Percentiles rank a stretch among this genome's conserved stretches.
These are phyloP conservation scores for Ascocoryne sarcoides DNA, from an alignment of 2,329 filamentous ascomycete genomes.

Conservation along the genomic window DNA sequence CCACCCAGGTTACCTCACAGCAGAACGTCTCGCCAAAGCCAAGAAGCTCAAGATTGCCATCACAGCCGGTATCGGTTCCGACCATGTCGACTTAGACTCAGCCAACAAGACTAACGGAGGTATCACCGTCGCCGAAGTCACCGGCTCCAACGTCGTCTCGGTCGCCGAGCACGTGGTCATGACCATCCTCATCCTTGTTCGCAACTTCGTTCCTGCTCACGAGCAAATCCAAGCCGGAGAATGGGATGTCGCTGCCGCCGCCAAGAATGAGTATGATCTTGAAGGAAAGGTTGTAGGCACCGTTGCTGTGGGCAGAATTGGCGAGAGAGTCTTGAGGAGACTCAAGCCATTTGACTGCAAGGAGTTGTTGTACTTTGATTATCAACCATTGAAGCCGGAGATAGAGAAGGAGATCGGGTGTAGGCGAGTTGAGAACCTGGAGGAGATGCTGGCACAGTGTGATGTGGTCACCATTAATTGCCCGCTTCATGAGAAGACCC, in stretches of 20 bases:
- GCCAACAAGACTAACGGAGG: slow-evolving; percentile 98
- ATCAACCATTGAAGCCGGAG: slow-evolving; percentile 84
- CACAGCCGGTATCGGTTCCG: slow-evolving; percentile 95
- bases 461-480: slow-evolving; percentile 99
- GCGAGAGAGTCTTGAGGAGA: slow-evolving; percentile 91
- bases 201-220: slow-evolving; percentile 97
- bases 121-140: slow-evolving; percentile 94
- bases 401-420: slow-evolving; percentile 92
- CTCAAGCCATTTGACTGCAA: slow-evolving; percentile 99
- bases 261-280: slow-evolving; percentile 97
- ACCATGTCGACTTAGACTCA: slow-evolving; percentile 86
- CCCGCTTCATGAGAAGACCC: slow-evolving; percentile 96
- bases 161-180: slow-evolving; percentile 99
- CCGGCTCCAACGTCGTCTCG: slow-evolving; percentile 95
- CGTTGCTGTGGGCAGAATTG: slow-evolving; percentile 94
- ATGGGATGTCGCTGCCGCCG: slow-evolving; percentile 91
- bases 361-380: slow-evolving; percentile 98
- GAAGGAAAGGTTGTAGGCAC: slow-evolving; percentile 97
- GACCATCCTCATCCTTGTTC: slow-evolving; percentile 92
- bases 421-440: slow-evolving; percentile 77
- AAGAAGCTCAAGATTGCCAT: slow-evolving; percentile 98
- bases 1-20: slow-evolving; percentile 96
- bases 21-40: slow-evolving; percentile 90
- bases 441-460: slow-evolving; percentile 90
- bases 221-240: slow-evolving; percentile 83